Base-by-base conservation (phyloP, 306 rosid genomes). In the Vigna unguiculata region DNA sequence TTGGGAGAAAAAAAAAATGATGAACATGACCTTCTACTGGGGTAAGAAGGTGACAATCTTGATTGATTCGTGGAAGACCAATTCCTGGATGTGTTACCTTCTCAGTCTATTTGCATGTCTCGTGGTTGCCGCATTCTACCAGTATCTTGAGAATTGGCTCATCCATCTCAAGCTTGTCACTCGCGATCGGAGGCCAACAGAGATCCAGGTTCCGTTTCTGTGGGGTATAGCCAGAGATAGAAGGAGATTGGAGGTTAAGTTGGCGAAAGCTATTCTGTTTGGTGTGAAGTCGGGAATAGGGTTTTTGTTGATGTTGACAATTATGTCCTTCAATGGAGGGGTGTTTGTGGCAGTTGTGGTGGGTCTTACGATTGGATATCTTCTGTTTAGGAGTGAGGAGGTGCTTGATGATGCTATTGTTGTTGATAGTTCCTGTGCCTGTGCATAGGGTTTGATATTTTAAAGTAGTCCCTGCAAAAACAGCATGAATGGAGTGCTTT, bases 311-410 rank as follows among this genome's bases (percentile, higher is more conserved):
- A 93, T 93, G 98, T 76, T 93, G 74, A 92, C 98, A 34, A 55
- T 93, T 40, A 93, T 93, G 98, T 93, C 98, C 4, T 93, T 84
- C 51, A 93, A 93, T 55, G 97, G 92, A 3, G 98, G 98, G 28
- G 93, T 91, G 2, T 90, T 91, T 74, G 65, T 91, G 45, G 91
- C 93, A 0, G 36, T 90, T 40, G 96, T 88, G n/a, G 20, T 91
- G 67, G 98, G 98, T 17, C 89, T 93, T 2, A 25, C 86, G 3
- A 17, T 88, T 6, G 98, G 98, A 5, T 90, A 90, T 61, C 73
- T 86, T 71, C 55, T 80, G 7, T 91, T 90, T 55, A 86, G 94
- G 76, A 74, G 53, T 14, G 89, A 86, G 11, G 91, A 81, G 3
- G 93, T 59, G 13, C 86, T 79, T 30, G 76, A 61, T 21, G 60